Evolutionary conservation across 352 stramenopile genomes (phyloP).

Genomic region (Phytopythium ostracodes): DNA sequence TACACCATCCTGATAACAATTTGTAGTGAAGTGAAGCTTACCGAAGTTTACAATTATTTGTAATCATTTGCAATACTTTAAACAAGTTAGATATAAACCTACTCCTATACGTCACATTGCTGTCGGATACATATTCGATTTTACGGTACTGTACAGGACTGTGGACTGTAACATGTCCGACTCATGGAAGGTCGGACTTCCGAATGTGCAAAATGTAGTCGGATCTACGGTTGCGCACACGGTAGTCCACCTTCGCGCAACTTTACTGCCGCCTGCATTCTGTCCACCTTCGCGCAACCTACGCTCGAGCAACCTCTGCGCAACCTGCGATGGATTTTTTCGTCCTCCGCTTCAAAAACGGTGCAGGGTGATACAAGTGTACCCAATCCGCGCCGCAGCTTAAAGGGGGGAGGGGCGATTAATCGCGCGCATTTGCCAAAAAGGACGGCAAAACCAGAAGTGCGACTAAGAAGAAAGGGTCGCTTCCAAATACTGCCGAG

Average conservation of each 20-base stretch:
- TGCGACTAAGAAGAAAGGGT: not conserved
- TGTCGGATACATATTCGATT: too few species aligned
- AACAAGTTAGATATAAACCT: too few species aligned
- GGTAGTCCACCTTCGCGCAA: slow-evolving; percentile 8
- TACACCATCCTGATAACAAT: too few species aligned
- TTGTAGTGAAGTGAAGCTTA: too few species aligned
- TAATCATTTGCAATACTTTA: too few species aligned
- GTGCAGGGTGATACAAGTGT: not conserved
- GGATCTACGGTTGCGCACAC: not conserved
- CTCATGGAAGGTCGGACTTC: too few species aligned
- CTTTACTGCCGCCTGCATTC: not conserved
- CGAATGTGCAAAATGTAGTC: too few species aligned
- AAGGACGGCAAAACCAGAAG: not conserved
- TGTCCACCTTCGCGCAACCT: slow-evolving; percentile 7
- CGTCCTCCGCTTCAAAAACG: not conserved
- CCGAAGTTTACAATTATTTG: too few species aligned
- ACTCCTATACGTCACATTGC: too few species aligned
- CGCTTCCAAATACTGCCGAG: not conserved
- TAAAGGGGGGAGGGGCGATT: not conserved
- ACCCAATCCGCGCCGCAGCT: not conserved
- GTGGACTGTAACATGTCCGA: too few species aligned
- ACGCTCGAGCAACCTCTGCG: not conserved
- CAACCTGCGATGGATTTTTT: slow-evolving; percentile 4
- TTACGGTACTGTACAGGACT: too few species aligned
- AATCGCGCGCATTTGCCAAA: not conserved